Conservation (phyloP, 805 yeast species). For the Sporopachydermia quercuum region DNA sequence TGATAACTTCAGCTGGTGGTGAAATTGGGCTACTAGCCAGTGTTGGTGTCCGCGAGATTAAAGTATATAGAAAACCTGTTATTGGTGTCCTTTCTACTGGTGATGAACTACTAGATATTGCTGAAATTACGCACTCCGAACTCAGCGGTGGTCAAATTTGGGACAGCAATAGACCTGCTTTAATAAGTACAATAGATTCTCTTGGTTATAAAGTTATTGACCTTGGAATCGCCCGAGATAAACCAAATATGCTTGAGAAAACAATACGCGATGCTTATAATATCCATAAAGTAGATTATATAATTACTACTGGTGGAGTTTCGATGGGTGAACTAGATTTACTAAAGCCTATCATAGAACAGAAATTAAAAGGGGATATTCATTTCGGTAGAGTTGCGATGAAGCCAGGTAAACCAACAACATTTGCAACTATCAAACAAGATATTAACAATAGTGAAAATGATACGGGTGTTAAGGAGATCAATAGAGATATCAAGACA, state of each 20-base stretch:
- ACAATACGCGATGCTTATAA: constrained; percentile 16
- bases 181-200: constrained; percentile 21
- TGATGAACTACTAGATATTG: constrained; percentile 29
- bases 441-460: background rate
- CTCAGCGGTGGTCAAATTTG: constrained; percentile 29
- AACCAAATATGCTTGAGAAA: constrained; percentile 14
- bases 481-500: constrained; percentile 13
- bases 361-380: constrained; percentile 25
- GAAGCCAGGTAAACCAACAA: constrained; percentile 48
- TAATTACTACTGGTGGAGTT: constrained; percentile 42
- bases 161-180: constrained; percentile 35
- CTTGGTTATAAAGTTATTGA: constrained; percentile 28
- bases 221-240: constrained; percentile 35
- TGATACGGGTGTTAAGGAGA: background rate
- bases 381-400: constrained; percentile 42
- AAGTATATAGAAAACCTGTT: constrained; percentile 26
- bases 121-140: constrained; percentile 4
- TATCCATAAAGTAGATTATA: constrained; percentile 21
- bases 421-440: constrained; percentile 31
- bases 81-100: constrained; percentile 39
- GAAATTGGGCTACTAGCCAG: constrained; percentile 35
- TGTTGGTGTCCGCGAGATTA: constrained; percentile 25
- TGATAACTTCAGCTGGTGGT: constrained; percentile 29
- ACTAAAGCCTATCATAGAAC: constrained; percentile 32
- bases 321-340: constrained; percentile 45